Evolutionary conservation across 1,139 yeast genomes (phyloP), one percentile per base, ranked within the genome.

Genomic region (Saccharomycopsis hybrid): DNA sequence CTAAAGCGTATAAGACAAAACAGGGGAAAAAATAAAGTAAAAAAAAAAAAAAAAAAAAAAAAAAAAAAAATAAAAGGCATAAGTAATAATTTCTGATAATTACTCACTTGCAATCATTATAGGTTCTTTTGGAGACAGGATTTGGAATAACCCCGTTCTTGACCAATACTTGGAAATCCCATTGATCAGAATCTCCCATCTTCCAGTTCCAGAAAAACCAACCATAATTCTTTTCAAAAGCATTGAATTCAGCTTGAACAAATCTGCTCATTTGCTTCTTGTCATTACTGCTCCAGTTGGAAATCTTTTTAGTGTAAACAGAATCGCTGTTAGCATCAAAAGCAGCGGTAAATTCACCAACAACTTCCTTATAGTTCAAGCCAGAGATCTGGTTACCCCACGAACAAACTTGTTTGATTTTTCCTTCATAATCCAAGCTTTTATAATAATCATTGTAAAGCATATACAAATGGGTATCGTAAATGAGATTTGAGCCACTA

Each of bases 151-250:
- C 62, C 30, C 79, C 85, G 53, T 73, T 64, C 38, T 67, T 69
- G 29, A 77, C 69, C 60, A 89, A 75, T 54, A 72, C 70, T 53
- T 73, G 71, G 65, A 85, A 72, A 68, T 86, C 95, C 97, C 97
- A 90, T 64, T 90, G 97, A 49, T 82, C 65, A 28, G 94, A 78
- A 59, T 69, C 66, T 64, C 90, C 97, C 33, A 95, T 85, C 72
- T 88, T 89, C 81, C 85, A 89, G 66, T 83, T 80, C 98, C 97
- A 90, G 72, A 84, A 85, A 55, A 88, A 74, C 89, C 95, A 89
- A 11, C 97, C 97, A 38, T 58, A 58, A 52, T 77, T 74, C 59
- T 73, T 74, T 59, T 82, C 89, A 61, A 74, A 88, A 2, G 94
- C 85, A 61, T 87, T 96, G 58, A 92, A 68, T 70, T 92, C 97